Conservation (phyloP, 139 green algal species). For the Tetradesmus obliquus region DNA sequence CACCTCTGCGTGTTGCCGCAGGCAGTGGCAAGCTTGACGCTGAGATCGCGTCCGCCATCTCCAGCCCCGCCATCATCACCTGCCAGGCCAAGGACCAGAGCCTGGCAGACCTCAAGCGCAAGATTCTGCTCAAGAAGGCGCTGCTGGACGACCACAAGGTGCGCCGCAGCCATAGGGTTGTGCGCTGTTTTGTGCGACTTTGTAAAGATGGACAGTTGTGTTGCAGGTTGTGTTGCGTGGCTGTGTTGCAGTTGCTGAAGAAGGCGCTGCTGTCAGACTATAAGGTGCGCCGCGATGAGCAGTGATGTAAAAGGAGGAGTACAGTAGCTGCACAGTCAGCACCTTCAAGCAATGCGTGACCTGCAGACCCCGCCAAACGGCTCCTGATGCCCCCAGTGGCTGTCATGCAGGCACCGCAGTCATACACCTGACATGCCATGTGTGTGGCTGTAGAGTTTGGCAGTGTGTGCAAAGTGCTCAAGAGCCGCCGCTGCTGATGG, state of each 20-base stretch:
- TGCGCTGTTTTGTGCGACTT: neutral
- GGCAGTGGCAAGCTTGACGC: slow-evolving; percentile 50
- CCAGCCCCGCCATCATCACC: slow-evolving; percentile 69
- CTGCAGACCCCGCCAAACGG: too few species aligned
- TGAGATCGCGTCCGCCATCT: slow-evolving; percentile 65
- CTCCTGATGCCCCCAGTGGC: too few species aligned
- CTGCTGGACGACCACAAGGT: slow-evolving; percentile 29
- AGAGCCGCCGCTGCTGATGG: too few species aligned
- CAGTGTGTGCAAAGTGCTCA: too few species aligned
- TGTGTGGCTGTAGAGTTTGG: too few species aligned
- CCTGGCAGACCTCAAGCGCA: slow-evolving; percentile 44
- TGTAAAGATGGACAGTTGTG: neutral
- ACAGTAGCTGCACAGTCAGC: too few species aligned
- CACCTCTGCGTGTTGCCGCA: neutral
- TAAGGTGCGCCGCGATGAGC: neutral
- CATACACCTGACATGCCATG: too few species aligned
- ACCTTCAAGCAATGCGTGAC: too few species aligned
- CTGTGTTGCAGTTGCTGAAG: slow-evolving; percentile 42
- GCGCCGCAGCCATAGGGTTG: neutral
- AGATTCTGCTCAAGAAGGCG: slow-evolving; percentile 45
- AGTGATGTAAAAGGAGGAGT: too few species aligned
- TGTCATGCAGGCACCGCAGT: too few species aligned
- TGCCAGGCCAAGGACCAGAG: slow-evolving; percentile 23
- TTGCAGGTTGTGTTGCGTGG: neutral
- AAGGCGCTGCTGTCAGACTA: slow-evolving; percentile 58